phyloP scores from a whole-genome alignment of 805 yeast genomes.

The Saturnispora halmiae region DNA sequence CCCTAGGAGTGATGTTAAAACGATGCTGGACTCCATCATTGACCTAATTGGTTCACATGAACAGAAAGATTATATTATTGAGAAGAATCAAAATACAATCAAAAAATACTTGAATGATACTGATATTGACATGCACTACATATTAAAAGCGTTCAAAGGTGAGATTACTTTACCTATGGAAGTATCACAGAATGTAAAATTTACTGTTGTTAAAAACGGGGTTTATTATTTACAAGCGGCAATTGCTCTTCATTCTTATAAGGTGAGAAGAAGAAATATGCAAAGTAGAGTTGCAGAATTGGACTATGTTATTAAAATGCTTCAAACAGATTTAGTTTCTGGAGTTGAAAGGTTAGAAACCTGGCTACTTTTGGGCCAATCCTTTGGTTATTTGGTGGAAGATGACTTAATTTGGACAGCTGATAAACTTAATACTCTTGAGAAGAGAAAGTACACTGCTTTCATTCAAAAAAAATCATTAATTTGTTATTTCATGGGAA shows the following conservation, averaged over 20 bases:
- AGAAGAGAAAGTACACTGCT: conserved; percentile 53
- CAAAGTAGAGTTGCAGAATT: conserved; percentile 79
- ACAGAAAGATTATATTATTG: conserved; percentile 32
- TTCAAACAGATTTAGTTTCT: conserved; percentile 58
- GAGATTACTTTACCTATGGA: conserved; percentile 23
- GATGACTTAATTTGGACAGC: conserved; percentile 91
- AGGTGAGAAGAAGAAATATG: conserved; percentile 60
- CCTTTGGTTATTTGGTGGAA: conserved; percentile 70
- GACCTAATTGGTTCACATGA: conserved; percentile 66
- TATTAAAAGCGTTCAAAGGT: conserved; percentile 49
- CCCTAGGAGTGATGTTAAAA: conserved; percentile 64
- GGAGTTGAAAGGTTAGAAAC: conserved; percentile 66
- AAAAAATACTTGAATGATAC: conserved; percentile 40
- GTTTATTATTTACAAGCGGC: conserved; percentile 64
- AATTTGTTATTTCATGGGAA: conserved; percentile 67
- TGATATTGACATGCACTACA: conserved; percentile 34
- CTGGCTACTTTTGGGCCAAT: conserved; percentile 79
- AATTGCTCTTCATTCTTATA: conserved; percentile 58
- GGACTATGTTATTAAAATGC: conserved; percentile 58
- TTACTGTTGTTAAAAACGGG: conserved; percentile 40
- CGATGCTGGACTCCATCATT: conserved; percentile 59
- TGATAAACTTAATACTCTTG: conserved; percentile 60
- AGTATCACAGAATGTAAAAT: conserved; percentile 26
- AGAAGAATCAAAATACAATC: conserved; percentile 38
- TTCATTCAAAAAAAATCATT: conserved; percentile 59